Evolutionary conservation across 208 protist species (phyloP).

Genomic region (Crithidia thermophila): DNA sequence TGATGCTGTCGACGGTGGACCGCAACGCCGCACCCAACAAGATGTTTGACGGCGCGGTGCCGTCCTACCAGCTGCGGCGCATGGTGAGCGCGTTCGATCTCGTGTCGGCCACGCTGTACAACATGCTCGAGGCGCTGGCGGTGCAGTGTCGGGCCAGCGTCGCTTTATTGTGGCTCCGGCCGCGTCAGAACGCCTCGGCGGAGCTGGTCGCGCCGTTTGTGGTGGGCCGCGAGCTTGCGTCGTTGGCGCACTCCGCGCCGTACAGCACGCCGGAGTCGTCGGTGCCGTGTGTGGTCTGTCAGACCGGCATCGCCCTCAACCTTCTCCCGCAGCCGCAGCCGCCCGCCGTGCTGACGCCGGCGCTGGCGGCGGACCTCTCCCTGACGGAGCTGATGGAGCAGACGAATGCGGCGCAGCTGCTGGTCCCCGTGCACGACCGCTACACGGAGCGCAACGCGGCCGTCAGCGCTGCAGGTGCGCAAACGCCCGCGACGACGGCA

Average conservation of each 20-base stretch:
- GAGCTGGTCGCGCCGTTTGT: slow-evolving; percentile 91
- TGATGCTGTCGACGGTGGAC: slow-evolving; percentile 1
- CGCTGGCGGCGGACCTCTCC: slow-evolving; percentile 28
- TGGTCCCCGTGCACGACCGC: slow-evolving; percentile 76
- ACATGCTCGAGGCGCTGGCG: slow-evolving; percentile 76
- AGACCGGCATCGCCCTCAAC: slow-evolving; percentile 83
- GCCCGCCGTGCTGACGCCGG: not conserved
- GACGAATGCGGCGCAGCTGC: slow-evolving; percentile 76
- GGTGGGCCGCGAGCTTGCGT: slow-evolving; percentile 67
- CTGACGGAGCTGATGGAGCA: slow-evolving; percentile 75
- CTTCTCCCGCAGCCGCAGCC: slow-evolving; percentile 48
- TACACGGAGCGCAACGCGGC: slow-evolving; percentile 40
- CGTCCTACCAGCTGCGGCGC: slow-evolving; percentile 57
- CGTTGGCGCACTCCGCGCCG: slow-evolving; percentile 68
- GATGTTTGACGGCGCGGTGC: slow-evolving; percentile 72
- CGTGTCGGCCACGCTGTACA: slow-evolving; percentile 83
- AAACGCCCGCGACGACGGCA: not conserved
- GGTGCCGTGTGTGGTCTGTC: slow-evolving; percentile 69
- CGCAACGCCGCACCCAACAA: slow-evolving; percentile 11
- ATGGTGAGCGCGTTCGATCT: slow-evolving; percentile 77
- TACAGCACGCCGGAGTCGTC: slow-evolving; percentile 78
- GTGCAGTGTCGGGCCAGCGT: slow-evolving; percentile 70
- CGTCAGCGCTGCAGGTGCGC: not conserved
- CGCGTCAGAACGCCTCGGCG: slow-evolving; percentile 60
- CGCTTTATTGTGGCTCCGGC: slow-evolving; percentile 81